Conservation (phyloP, 371 early-diverging fungal species). For the Quaeritorhiza haematococci region DNA sequence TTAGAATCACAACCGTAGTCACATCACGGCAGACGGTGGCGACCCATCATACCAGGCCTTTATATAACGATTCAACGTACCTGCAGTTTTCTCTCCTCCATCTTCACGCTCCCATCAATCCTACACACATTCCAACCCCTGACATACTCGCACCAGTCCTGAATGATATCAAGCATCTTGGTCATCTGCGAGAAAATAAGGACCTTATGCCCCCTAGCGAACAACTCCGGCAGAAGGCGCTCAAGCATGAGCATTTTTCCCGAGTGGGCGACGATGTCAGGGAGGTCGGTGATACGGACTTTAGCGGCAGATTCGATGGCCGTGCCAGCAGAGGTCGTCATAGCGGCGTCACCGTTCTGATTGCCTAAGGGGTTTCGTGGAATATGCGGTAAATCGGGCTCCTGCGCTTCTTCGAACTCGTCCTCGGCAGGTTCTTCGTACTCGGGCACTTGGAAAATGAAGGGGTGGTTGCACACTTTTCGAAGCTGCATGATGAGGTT, state of each 20-base stretch:
- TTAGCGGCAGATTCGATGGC: not conserved
- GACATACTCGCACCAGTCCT: slow-evolving; percentile 76
- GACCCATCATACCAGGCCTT: not conserved
- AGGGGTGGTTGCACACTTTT: slow-evolving; percentile 99
- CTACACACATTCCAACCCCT: slow-evolving; percentile 82
- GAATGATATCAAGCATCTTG: slow-evolving; percentile 75
- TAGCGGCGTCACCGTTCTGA: slow-evolving; percentile 6
- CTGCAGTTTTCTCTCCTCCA: slow-evolving; percentile 73
- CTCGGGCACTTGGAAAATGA: too few relatives aligned
- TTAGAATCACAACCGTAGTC: not conserved
- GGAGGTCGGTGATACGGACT: slow-evolving; percentile 18
- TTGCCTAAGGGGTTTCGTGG: not conserved
- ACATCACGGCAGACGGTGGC: not conserved
- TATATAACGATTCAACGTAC: too few relatives aligned
- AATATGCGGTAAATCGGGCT: not conserved
- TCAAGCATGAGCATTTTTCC: slow-evolving; percentile 88
- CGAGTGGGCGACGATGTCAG: slow-evolving; percentile 74
- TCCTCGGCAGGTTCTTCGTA: too few relatives aligned
- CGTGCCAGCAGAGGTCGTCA: slow-evolving; percentile 1
- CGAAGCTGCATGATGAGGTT: slow-evolving; percentile 99
- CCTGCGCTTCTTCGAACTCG: too few relatives aligned
- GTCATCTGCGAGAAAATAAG: slow-evolving; percentile 4
- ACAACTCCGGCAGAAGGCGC: slow-evolving; percentile 76
- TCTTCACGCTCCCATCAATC: slow-evolving; percentile 85
- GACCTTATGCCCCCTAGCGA: slow-evolving; percentile 77